Conservation (phyloP, 78 protist genomes). For the Bodo saltans region DNA sequence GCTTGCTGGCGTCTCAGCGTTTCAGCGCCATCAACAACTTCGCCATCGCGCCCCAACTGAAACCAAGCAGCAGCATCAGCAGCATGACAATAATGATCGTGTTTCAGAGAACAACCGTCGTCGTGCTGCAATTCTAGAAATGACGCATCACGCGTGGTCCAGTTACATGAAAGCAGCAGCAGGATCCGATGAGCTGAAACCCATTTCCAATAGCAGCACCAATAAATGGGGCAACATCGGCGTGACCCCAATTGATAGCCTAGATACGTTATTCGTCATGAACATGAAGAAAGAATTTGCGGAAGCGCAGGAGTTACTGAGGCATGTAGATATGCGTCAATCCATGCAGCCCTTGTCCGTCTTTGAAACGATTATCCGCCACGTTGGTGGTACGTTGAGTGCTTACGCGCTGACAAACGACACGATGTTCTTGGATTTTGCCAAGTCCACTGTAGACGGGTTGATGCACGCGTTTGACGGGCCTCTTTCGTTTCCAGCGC, state of each 20-base stretch:
- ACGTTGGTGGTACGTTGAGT: conserved; percentile 68
- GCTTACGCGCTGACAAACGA: conserved; percentile 67
- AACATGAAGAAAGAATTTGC: conserved; percentile 48
- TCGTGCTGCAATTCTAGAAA: too few species aligned
- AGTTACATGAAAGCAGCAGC: conserved; percentile 46
- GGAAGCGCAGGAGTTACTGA: neutral
- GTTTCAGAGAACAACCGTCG: too few species aligned
- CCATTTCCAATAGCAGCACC: neutral
- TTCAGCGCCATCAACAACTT: too few species aligned
- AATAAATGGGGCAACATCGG: conserved; percentile 32
- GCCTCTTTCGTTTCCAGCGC: too few species aligned
- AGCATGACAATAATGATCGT: too few species aligned
- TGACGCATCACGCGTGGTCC: conserved; percentile 66
- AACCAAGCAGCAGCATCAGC: too few species aligned
- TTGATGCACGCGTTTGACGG: conserved; percentile 17
- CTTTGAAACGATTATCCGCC: conserved; percentile 81
- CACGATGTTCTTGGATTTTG: conserved; percentile 28
- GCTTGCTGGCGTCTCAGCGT: too few species aligned
- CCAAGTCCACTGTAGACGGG: conserved; percentile 9
- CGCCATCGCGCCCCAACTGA: too few species aligned
- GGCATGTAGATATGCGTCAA: neutral
- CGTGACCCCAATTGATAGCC: conserved; percentile 55
- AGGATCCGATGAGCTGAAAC: conserved; percentile 66
- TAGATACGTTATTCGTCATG: conserved; percentile 67
- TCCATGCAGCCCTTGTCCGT: too few species aligned